Conservation (phyloP, 768 basidiomycete genomes). For the Baorangia bicolor region DNA sequence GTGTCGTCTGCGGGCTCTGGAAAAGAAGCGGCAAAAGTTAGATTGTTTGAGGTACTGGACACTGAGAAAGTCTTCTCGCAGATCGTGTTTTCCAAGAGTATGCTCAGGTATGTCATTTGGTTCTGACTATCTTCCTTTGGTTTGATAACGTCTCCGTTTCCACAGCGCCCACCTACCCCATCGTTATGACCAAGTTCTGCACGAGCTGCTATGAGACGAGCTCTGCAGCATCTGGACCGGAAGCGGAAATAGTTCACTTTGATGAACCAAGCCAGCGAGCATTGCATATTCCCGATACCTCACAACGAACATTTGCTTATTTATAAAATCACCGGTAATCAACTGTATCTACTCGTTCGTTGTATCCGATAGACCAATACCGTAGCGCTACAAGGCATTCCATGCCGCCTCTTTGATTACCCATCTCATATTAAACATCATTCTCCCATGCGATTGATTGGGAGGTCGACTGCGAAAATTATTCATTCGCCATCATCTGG, state of each 20-base stretch:
- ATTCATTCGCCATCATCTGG: not conserved
- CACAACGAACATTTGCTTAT: not conserved
- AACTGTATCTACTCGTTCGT: conserved; percentile 12
- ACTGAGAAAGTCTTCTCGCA: conserved; percentile 77
- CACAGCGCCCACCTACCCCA: conserved; percentile 74
- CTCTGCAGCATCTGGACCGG: not conserved
- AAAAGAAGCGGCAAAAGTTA: conserved; percentile 48
- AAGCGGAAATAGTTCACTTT: not conserved
- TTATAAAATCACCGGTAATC: conserved; percentile 1
- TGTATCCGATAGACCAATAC: conserved; percentile 16
- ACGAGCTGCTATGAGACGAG: conserved; percentile 55
- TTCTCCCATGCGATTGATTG: not conserved
- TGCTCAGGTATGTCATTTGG: conserved; percentile 61
- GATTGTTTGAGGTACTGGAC: conserved; percentile 76
- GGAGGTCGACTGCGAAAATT: not conserved
- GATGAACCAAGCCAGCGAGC: not conserved
- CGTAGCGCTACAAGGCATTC: not conserved
- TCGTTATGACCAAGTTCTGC: conserved; percentile 73
- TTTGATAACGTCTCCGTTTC: conserved; percentile 1
- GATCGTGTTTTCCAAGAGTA: conserved; percentile 77
- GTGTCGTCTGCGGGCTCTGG: conserved; percentile 15
- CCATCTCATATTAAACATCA: not conserved
- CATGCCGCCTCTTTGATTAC: not conserved
- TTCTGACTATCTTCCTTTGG: not conserved
- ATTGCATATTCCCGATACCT: conserved; percentile 12